Evolutionary conservation across 2,329 filamentous ascomycete genomes (phyloP).

Genomic region (Corynespora cassiicola): DNA sequence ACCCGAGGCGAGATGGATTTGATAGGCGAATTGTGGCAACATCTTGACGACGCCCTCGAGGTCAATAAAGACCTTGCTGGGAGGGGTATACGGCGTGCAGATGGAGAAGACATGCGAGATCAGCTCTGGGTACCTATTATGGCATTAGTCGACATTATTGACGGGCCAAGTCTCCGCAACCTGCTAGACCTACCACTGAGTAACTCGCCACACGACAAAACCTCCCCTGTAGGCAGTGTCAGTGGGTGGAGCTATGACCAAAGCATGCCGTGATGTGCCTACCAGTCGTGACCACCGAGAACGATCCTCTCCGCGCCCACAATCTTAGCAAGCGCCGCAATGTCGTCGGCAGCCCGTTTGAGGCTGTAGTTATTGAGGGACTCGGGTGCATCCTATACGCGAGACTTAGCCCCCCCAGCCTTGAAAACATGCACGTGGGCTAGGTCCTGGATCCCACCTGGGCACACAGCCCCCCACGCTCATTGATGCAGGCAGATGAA

Average conservation of each 20-base stretch:
- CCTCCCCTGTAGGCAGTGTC: slow-evolving; percentile 66
- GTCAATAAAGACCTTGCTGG: slow-evolving; percentile 59
- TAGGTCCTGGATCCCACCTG: no score
- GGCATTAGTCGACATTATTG: slow-evolving; percentile 11
- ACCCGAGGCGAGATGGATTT: slow-evolving; percentile 77
- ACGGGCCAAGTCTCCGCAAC: neutral
- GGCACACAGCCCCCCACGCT: no score
- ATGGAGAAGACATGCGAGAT: slow-evolving; percentile 78
- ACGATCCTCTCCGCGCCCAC: slow-evolving; percentile 68
- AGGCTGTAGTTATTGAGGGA: slow-evolving; percentile 69
- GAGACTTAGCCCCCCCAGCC: slow-evolving; percentile 20
- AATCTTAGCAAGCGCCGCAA: slow-evolving; percentile 73
- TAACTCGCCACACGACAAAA: slow-evolving; percentile 74
- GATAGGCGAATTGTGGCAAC: slow-evolving; percentile 79
- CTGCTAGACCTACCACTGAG: slow-evolving; percentile 60
- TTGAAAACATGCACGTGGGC: neutral
- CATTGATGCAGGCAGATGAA: no score
- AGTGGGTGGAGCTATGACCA: slow-evolving; percentile 8
- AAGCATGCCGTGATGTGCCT: slow-evolving; percentile 2
- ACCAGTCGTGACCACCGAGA: slow-evolving; percentile 89
- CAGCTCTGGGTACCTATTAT: slow-evolving; percentile 67
- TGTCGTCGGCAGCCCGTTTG: slow-evolving; percentile 76
- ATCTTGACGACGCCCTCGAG: slow-evolving; percentile 66
- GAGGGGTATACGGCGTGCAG: slow-evolving; percentile 76
- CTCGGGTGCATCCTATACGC: slow-evolving; percentile 54